Conservation (phyloP, 2,329 filamentous ascomycete genomes). For the Trichoderma sp. region DNA sequence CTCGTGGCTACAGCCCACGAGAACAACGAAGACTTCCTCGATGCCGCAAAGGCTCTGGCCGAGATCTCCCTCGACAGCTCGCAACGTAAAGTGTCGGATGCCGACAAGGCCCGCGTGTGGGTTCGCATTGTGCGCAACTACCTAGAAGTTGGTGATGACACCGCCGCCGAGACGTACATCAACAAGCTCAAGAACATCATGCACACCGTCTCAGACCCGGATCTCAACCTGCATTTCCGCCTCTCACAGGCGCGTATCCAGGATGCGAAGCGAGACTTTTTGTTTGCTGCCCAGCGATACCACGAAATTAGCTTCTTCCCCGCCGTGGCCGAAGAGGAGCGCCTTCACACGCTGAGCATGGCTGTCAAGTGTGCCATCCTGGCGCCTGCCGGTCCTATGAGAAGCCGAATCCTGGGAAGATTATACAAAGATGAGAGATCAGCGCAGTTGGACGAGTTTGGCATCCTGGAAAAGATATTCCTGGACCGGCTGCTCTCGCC, state of each 20-base stretch:
- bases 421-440: slow-evolving; percentile 93
- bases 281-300: slow-evolving; percentile 85
- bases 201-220: slow-evolving; percentile 71
- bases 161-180: slow-evolving; percentile 79
- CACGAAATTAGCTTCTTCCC: slow-evolving; percentile 79
- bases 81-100: slow-evolving; percentile 78
- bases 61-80: slow-evolving; percentile 87
- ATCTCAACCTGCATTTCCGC: slow-evolving; percentile 80
- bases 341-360: slow-evolving; percentile 79
- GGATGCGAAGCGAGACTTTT: slow-evolving; percentile 85
- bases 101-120: slow-evolving; percentile 83
- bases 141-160: slow-evolving; percentile 90
- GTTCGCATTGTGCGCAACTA: slow-evolving; percentile 93
- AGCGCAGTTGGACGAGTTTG: slow-evolving; percentile 72
- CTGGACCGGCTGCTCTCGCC: slow-evolving; percentile 80
- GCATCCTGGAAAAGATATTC: slow-evolving; percentile 97
- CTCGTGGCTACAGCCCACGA: slow-evolving; percentile 84
- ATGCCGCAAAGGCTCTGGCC: slow-evolving; percentile 75
- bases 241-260: slow-evolving; percentile 91
- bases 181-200: slow-evolving; percentile 96
- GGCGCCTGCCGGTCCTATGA: slow-evolving; percentile 83
- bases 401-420: slow-evolving; percentile 76
- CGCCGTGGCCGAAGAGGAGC: slow-evolving; percentile 81
- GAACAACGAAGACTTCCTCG: slow-evolving; percentile 74
- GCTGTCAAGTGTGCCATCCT: slow-evolving; percentile 92